phyloP scores from a whole-genome alignment of 176 grass and related monocot species.

The Juncus inflexus region DNA sequence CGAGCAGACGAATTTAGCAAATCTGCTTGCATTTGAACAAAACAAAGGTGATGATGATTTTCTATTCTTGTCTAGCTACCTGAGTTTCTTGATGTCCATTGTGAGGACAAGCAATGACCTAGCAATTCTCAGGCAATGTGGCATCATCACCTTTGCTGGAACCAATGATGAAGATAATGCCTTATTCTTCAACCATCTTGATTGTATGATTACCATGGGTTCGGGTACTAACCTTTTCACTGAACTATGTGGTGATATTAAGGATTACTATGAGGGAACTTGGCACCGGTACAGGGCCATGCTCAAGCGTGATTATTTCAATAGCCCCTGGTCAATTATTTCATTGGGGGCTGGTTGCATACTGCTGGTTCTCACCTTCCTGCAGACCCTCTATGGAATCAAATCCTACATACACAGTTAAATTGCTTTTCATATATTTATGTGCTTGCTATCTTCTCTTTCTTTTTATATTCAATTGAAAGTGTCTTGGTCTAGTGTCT shows the following conservation, averaged over 20 bases:
- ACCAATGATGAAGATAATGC: constrained; percentile 7
- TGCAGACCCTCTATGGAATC: background rate
- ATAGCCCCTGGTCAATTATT: constrained; percentile 1
- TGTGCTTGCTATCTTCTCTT: too few species aligned
- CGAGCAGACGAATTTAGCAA: constrained; percentile 4
- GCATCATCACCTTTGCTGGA: background rate
- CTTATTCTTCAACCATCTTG: constrained; percentile 14
- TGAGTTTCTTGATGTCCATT: constrained; percentile 2
- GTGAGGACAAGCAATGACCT: constrained; percentile 19
- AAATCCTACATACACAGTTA: too few species aligned
- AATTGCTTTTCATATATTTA: too few species aligned
- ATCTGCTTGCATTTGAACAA: constrained; percentile 20
- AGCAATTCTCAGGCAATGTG: background rate
- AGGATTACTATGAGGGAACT: background rate
- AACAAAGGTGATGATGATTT: constrained; percentile 6
- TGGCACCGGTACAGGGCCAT: background rate
- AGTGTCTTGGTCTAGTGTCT: too few species aligned
- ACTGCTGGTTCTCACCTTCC: background rate
- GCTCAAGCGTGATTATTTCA: background rate
- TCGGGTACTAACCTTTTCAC: background rate
- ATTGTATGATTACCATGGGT: background rate
- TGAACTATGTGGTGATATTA: constrained; percentile 15
- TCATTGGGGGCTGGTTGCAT: background rate
- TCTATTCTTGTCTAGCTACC: constrained; percentile 10
- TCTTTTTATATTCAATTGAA: too few species aligned